These are phyloP conservation scores for Ramalina intermedia DNA, from an alignment of 495 filamentous ascomycete genomes.

Conservation along the genomic window DNA sequence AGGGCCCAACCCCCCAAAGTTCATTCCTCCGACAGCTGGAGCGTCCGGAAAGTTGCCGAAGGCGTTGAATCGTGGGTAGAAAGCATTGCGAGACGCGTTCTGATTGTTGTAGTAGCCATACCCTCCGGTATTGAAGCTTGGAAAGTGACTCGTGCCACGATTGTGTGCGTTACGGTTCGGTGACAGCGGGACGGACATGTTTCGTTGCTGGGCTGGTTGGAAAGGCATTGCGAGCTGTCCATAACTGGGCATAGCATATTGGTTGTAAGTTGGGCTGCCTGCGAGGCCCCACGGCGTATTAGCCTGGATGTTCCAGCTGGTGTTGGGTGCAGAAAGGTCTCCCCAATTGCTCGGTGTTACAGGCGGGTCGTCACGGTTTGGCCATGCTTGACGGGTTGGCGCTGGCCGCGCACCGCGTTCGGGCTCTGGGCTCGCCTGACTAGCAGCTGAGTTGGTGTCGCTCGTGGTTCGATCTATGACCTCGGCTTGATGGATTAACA, in stretches of 20 bases:
- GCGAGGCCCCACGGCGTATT: conserved; percentile 15
- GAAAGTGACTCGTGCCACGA: conserved; percentile 21
- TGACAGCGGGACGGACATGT: conserved; percentile 27
- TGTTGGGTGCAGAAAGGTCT: conserved; percentile 20
- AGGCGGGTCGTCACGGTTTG: no score
- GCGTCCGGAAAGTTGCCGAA: conserved; percentile 5
- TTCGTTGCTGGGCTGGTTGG: conserved; percentile 23
- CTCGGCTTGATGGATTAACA: conserved; percentile 41
- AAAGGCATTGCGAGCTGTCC: conserved; percentile 13
- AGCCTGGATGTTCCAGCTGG: conserved; percentile 15
- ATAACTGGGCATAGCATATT: conserved; percentile 2
- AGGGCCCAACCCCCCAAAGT: conserved; percentile 21
- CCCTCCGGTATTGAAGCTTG: conserved; percentile 21
- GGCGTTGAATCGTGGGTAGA: conserved; percentile 18
- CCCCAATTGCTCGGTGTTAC: conserved; percentile 45
- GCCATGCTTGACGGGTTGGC: no score
- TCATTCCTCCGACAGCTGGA: conserved; percentile 17
- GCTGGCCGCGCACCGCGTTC: no score
- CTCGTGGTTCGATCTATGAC: no score
- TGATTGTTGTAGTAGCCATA: conserved; percentile 28
- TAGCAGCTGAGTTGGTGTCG: no score
- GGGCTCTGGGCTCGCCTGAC: no score
- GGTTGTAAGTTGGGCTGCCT: conserved; percentile 10
- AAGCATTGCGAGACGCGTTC: conserved; percentile 22
- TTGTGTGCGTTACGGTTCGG: conserved; percentile 19